Evolutionary conservation across 306 rosid species (phyloP).

Genomic region (Rubus parviflorus): DNA sequence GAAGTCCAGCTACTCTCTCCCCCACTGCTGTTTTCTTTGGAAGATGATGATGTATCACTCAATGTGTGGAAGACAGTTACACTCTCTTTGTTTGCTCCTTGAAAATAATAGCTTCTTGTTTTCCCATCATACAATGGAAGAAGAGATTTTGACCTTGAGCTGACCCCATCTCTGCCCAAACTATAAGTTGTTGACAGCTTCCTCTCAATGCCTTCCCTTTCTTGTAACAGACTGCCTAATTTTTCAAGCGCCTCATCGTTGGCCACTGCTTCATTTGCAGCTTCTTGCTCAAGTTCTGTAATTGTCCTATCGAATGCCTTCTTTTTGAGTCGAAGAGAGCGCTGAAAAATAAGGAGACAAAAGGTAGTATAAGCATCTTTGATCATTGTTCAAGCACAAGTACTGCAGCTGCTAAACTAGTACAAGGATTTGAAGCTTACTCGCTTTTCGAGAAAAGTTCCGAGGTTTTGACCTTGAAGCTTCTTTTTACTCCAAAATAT

Average conservation of each 20-base stretch:
- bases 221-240: conserved; percentile 35
- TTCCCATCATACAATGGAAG: conserved; percentile 49
- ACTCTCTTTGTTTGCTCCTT: conserved; percentile 40
- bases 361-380: not conserved
- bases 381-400: not conserved
- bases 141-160: conserved; percentile 39
- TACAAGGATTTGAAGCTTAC: conserved; percentile 37
- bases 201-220: conserved; percentile 59
- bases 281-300: conserved; percentile 48
- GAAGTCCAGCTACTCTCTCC: conserved; percentile 32
- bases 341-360: conserved; percentile 42
- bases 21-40: conserved; percentile 40
- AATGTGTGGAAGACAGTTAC: conserved; percentile 39
- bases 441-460: conserved; percentile 62
- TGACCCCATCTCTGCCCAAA: conserved; percentile 54
- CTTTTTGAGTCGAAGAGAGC: conserved; percentile 60
- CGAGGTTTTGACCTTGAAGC: conserved; percentile 58
- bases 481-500: conserved; percentile 74
- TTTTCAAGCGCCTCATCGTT: conserved; percentile 42
- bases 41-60: conserved; percentile 56
- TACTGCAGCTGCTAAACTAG: not conserved
- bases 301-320: conserved; percentile 57
- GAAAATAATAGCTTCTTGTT: conserved; percentile 45
- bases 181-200: conserved; percentile 66
- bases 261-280: conserved; percentile 40